Conservation (phyloP, 2,329 filamentous ascomycete species). For the Venturia asperata region DNA sequence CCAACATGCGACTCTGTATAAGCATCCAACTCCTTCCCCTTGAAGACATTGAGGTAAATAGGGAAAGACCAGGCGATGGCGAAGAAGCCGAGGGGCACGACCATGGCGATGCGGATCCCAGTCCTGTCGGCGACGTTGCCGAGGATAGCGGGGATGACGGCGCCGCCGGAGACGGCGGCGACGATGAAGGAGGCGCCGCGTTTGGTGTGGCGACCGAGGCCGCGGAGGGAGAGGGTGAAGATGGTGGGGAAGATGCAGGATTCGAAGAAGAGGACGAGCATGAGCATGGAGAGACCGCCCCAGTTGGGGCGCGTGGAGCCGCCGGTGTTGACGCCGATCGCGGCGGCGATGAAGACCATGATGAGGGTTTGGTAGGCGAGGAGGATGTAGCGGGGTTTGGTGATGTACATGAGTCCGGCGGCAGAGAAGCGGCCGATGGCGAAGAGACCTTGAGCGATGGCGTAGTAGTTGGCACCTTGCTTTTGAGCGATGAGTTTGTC, state of each 20-base stretch:
- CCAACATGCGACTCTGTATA: conserved; percentile 31
- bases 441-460: conserved; percentile 34
- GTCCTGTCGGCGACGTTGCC: conserved; percentile 32
- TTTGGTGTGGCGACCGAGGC: conserved; percentile 35
- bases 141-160: conserved; percentile 31
- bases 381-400: conserved; percentile 34
- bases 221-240: conserved; percentile 33
- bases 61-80: conserved; percentile 32
- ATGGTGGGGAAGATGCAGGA: conserved; percentile 36
- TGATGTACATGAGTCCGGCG: conserved; percentile 33
- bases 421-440: conserved; percentile 33
- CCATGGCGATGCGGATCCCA: conserved; percentile 31
- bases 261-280: conserved; percentile 35
- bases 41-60: conserved; percentile 32
- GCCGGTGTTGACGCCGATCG: conserved; percentile 31
- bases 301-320: conserved; percentile 28
- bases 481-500: conserved; percentile 26
- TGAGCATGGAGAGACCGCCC: conserved; percentile 32
- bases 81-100: conserved; percentile 32
- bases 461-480: conserved; percentile 34
- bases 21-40: conserved; percentile 32
- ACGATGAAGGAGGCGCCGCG: conserved; percentile 34
- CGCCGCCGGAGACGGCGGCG: conserved; percentile 32
- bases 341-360: conserved; percentile 32
- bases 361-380: conserved; percentile 31